These are phyloP conservation scores for Trypanosoma rangeli DNA, from an alignment of 208 protist genomes.

Conservation along the genomic window DNA sequence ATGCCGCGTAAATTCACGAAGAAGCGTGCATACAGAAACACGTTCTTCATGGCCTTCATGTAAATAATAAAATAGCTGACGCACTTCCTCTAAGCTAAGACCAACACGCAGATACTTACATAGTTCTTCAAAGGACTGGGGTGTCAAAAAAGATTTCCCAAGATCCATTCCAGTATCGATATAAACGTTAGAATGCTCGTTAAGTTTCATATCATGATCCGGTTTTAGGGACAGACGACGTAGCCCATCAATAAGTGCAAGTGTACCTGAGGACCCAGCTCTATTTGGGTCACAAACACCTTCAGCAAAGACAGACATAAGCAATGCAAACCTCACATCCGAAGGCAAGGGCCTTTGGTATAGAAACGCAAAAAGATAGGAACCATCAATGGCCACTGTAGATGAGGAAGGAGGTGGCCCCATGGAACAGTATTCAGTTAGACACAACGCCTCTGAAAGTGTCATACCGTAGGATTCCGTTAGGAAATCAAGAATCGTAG, in stretches of 20 bases:
- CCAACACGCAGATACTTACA: conserved; percentile 44
- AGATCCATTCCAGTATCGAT: conserved; percentile 19
- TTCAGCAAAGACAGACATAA: conserved; percentile 68
- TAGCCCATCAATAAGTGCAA: conserved; percentile 45
- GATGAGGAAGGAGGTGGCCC: background rate
- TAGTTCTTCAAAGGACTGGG: conserved; percentile 52
- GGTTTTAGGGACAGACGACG: conserved; percentile 19
- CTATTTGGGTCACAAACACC: conserved; percentile 36
- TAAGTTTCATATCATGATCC: background rate
- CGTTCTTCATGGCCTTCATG: conserved; percentile 26
- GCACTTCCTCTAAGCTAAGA: conserved; percentile 41
- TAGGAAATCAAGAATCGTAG: conserved; percentile 20
- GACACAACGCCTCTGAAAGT: conserved; percentile 48
- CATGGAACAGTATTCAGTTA: conserved; percentile 33
- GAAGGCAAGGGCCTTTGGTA: conserved; percentile 48
- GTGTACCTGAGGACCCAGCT: conserved; percentile 40
- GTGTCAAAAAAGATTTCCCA: conserved; percentile 25
- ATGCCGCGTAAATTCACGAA: conserved; percentile 51
- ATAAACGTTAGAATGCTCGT: conserved; percentile 9
- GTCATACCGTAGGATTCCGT: conserved; percentile 19
- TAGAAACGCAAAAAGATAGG: conserved; percentile 51
- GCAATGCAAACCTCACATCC: conserved; percentile 59
- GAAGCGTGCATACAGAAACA: conserved; percentile 37
- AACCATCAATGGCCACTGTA: conserved; percentile 30
- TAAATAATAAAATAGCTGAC: conserved; percentile 64